Conservation (phyloP, 2,329 filamentous ascomycete genomes). For the Chaetoscypha palmicola region DNA sequence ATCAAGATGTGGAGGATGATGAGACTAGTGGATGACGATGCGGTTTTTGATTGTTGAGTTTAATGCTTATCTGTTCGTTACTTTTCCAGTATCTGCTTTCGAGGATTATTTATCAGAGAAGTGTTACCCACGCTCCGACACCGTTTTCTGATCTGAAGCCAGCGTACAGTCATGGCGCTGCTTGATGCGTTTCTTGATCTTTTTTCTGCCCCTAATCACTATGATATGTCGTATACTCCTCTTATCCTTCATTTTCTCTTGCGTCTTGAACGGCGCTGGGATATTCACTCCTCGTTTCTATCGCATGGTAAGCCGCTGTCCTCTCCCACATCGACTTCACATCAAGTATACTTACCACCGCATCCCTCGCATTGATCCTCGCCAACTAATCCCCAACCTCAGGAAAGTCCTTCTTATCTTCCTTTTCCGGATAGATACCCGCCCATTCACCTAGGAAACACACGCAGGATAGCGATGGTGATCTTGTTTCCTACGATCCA, state of each 20-base stretch:
- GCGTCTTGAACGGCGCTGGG: slow-evolving; percentile 50
- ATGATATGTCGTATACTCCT: slow-evolving; percentile 38
- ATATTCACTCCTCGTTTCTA: slow-evolving; percentile 64
- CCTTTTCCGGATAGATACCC: slow-evolving; percentile 28
- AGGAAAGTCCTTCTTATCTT: slow-evolving; percentile 46
- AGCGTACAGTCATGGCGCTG: no score
- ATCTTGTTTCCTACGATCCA: slow-evolving; percentile 57
- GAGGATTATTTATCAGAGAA: no score
- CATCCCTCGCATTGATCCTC: slow-evolving; percentile 57
- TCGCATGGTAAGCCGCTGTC: not conserved
- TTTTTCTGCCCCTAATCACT: slow-evolving; percentile 42
- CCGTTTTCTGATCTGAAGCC: no score
- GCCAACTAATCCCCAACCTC: slow-evolving; percentile 52
- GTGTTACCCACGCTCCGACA: no score
- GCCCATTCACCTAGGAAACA: slow-evolving; percentile 41
- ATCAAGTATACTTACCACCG: slow-evolving; percentile 39
- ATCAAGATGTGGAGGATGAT: no score
- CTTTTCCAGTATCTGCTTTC: no score
- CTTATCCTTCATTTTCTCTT: slow-evolving; percentile 40
- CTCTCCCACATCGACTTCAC: not conserved
- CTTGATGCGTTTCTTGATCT: slow-evolving; percentile 33
- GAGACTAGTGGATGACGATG: no score
- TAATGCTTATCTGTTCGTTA: no score
- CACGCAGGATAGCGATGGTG: slow-evolving; percentile 65
- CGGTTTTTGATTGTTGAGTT: no score